Conservation (phyloP, 1,139 yeast species). For the Geotrichum reessii region DNA sequence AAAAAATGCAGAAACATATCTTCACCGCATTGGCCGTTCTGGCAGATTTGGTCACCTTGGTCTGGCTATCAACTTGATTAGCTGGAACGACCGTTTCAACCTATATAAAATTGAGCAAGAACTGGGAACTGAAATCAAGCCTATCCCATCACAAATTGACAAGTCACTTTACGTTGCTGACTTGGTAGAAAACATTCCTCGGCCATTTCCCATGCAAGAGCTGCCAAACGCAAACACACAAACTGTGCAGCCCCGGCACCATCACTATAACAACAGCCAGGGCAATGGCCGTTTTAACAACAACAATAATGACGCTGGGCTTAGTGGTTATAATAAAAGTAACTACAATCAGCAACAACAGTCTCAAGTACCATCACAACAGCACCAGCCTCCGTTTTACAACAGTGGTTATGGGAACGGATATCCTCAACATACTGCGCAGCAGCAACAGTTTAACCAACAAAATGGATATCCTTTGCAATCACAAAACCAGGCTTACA, state of each 20-base stretch:
- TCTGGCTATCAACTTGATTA: conserved; percentile 90
- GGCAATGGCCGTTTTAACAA: conserved; percentile 24
- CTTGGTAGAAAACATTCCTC: conserved; percentile 68
- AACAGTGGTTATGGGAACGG: not conserved
- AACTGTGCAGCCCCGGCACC: conserved; percentile 24
- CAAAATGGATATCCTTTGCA: not conserved
- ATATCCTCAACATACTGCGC: conserved; percentile 12
- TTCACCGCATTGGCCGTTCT: conserved; percentile 98
- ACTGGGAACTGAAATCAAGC: conserved; percentile 94
- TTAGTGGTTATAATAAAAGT: not conserved
- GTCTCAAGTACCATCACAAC: conserved; percentile 20
- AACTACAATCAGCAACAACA: conserved; percentile 6
- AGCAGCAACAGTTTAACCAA: conserved; percentile 12
- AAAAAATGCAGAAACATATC: conserved; percentile 92
- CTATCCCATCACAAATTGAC: conserved; percentile 89
- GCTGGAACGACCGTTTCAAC: conserved; percentile 94
- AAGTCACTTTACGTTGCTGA: conserved; percentile 84
- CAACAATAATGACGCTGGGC: not conserved
- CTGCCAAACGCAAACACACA: conserved; percentile 43
- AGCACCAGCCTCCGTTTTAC: conserved; percentile 6
- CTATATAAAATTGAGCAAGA: conserved; percentile 95
- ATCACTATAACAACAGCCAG: conserved; percentile 26
- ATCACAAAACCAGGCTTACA: conserved; percentile 13
- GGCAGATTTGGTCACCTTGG: conserved; percentile 99
- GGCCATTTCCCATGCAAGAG: conserved; percentile 75